These are phyloP conservation scores for Prunus mume DNA, from an alignment of 306 rosid genomes.

Conservation along the genomic window DNA sequence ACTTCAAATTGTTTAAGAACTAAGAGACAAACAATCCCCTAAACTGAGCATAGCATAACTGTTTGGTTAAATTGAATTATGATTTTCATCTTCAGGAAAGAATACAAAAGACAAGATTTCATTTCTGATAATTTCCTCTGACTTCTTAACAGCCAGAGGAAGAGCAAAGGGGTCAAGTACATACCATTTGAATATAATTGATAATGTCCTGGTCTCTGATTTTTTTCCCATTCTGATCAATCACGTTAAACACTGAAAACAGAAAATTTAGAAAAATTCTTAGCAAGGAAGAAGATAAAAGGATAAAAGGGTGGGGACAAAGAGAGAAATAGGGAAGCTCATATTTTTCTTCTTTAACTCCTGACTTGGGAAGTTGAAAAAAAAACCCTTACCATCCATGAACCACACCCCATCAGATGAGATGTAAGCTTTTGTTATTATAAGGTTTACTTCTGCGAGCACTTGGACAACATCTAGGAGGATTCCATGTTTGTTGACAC, in stretches of 20 bases:
- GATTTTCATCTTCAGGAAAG: constrained; percentile 4
- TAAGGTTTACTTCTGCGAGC: constrained; percentile 77
- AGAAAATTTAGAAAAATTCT: not conserved
- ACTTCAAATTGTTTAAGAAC: not conserved
- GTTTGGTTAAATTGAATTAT: not conserved
- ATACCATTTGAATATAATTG: constrained; percentile 80
- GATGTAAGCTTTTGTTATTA: constrained; percentile 76
- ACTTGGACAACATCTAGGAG: constrained; percentile 91
- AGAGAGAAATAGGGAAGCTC: not conserved
- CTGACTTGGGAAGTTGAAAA: not conserved
- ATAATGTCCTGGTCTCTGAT: constrained; percentile 80
- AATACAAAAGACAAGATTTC: not conserved
- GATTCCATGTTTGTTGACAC: constrained; percentile 90
- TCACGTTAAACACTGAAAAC: constrained; percentile 79
- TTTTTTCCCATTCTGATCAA: constrained; percentile 70
- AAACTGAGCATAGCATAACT: not conserved
- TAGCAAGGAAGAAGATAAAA: not conserved
- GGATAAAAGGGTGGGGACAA: constrained; percentile 14
- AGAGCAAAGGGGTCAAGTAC: not conserved
- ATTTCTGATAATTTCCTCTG: not conserved
- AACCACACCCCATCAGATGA: constrained; percentile 96
- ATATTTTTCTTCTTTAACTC: too few species aligned
- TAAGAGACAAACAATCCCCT: not conserved
- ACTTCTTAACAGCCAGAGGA: not conserved
- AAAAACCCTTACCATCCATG: constrained; percentile 80